A percentile compares a stretch with the other conserved stretches of the same genome.
These are phyloP conservation scores for Dioszegia aurantiaca DNA, from an alignment of 768 basidiomycete genomes.

Conservation along the genomic window DNA sequence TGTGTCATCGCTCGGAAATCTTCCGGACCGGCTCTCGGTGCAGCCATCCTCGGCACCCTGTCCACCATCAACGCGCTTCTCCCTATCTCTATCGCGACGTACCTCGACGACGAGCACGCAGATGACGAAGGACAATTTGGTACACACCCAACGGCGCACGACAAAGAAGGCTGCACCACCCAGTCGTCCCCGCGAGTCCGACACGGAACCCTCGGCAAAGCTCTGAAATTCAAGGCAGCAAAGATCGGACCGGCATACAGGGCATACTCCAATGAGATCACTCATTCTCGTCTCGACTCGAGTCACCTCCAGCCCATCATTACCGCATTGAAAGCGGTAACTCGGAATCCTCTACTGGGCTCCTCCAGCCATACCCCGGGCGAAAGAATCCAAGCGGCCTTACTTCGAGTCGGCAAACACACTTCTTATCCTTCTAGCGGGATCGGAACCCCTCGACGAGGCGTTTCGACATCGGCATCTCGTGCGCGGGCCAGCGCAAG, in stretches of 20 bases:
- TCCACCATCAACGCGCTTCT: conserved; percentile 23
- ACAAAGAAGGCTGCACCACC: neutral
- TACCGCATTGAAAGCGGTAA: conserved; percentile 21
- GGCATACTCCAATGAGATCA: conserved; percentile 14
- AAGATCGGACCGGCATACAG: conserved; percentile 16
- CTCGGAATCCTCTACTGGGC: conserved; percentile 41
- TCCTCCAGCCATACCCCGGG: conserved; percentile 40
- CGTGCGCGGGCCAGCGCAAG: neutral
- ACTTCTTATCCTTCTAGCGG: neutral
- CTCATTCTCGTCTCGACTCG: conserved; percentile 6
- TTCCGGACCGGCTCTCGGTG: conserved; percentile 23
- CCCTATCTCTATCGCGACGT: conserved; percentile 24
- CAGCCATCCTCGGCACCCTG: conserved; percentile 18
- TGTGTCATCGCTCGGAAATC: conserved; percentile 22
- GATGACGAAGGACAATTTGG: neutral
- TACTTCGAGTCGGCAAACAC: conserved; percentile 9
- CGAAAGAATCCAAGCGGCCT: conserved; percentile 36
- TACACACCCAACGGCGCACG: neutral
- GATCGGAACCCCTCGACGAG: neutral
- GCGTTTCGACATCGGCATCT: neutral
- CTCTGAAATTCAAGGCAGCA: conserved; percentile 3
- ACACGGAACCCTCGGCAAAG: neutral
- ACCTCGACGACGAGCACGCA: neutral
- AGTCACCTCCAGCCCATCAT: conserved; percentile 18
- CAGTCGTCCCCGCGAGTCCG: neutral